phyloP scores from a whole-genome alignment of 129 eudicot species.

The Gnaphalium uliginosum region DNA sequence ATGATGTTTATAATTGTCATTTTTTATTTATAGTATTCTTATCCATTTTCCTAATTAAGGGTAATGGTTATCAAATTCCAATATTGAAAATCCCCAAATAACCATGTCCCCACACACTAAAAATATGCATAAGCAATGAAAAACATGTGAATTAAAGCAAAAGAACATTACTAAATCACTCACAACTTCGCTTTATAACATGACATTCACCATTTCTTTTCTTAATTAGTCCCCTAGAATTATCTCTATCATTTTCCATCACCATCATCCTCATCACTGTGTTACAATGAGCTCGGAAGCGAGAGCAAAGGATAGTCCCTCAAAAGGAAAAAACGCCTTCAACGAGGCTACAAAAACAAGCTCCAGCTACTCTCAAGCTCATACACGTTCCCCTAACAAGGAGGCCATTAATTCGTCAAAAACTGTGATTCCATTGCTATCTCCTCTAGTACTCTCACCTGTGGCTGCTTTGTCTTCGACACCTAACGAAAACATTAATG shows the following conservation, averaged over 20 bases:
- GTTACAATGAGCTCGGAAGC: conserved; percentile 20
- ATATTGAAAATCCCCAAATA: conserved; percentile 3
- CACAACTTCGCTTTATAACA: conserved; percentile 14
- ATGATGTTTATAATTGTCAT: no score
- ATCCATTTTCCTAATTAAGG: no score
- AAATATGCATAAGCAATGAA: conserved; percentile 25
- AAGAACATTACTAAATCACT: not conserved
- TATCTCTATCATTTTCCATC: conserved; percentile 1
- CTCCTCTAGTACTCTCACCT: conserved; percentile 34
- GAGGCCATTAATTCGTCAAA: not conserved
- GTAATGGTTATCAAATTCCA: no score
- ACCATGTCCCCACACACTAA: conserved; percentile 17
- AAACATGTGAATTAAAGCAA: conserved; percentile 23
- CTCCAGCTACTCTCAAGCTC: conserved; percentile 30
- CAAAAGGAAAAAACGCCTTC: conserved; percentile 14
- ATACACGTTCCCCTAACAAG: not conserved
- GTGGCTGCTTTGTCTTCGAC: conserved; percentile 5
- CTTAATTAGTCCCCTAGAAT: conserved; percentile 22
- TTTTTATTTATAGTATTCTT: no score
- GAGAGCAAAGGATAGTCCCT: not conserved
- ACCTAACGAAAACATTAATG: not conserved
- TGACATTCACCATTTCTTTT: conserved; percentile 12
- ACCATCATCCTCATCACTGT: not conserved
- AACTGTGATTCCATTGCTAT: conserved; percentile 35
- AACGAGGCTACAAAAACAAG: conserved; percentile 38